phyloP scores from a whole-genome alignment of 345 rosid species.

The Physaria fendleri region DNA sequence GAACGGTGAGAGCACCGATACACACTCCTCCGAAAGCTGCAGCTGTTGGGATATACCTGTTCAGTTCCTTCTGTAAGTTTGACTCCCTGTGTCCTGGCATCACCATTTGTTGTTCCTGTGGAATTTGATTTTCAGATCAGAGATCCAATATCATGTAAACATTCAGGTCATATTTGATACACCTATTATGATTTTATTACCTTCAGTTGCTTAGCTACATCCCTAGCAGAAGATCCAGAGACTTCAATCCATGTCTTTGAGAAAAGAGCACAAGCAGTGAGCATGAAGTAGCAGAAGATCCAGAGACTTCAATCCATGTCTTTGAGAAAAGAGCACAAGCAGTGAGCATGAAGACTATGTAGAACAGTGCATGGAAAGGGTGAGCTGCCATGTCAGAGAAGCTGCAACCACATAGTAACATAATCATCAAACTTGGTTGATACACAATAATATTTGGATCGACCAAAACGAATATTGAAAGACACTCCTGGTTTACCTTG shows the following conservation, averaged over 20 bases:
- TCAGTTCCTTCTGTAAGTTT: constrained; percentile 76
- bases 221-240: constrained; percentile 79
- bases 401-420: constrained; percentile 35
- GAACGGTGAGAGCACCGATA: constrained; percentile 74
- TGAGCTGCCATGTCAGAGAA: constrained; percentile 89
- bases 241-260: constrained; percentile 94
- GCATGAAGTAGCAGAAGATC: too few species aligned
- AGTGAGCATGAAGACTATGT: constrained; percentile 67
- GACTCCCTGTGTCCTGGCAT: constrained; percentile 93
- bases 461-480: background rate
- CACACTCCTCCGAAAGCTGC: constrained; percentile 87
- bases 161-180: background rate
- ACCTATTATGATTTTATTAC: too few species aligned
- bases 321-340: too few species aligned
- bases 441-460: background rate
- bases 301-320: too few species aligned
- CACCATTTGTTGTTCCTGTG: constrained; percentile 92
- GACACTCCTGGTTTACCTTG: constrained; percentile 47
- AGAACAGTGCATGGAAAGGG: constrained; percentile 85
- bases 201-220: constrained; percentile 88
- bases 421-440: background rate
- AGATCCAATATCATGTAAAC: background rate
- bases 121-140: background rate
- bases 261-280: constrained; percentile 86
- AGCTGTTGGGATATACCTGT: constrained; percentile 88